Conservation (phyloP, 192 early-diverging fungal genomes). For the Pilaira anomala region DNA sequence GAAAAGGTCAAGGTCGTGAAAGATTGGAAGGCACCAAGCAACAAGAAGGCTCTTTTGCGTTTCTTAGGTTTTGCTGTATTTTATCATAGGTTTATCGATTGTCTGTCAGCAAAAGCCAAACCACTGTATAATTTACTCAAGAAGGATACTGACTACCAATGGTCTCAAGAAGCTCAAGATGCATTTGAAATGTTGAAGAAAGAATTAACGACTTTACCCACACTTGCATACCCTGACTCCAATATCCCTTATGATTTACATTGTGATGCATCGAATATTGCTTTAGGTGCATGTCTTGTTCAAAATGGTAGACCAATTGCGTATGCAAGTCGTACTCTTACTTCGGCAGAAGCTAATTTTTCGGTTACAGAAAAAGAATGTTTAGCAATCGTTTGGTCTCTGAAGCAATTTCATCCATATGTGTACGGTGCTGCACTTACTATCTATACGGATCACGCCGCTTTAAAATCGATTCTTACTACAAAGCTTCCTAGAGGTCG, state of each 20-base stretch:
- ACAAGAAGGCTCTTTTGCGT: background rate
- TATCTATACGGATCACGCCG: too few relatives aligned
- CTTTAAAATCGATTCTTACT: too few relatives aligned
- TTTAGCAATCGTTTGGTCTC: too few relatives aligned
- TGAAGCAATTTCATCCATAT: too few relatives aligned
- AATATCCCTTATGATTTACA: background rate
- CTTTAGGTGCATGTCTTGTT: background rate
- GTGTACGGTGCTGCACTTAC: too few relatives aligned
- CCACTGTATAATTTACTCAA: background rate
- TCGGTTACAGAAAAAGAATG: too few relatives aligned
- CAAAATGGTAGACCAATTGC: background rate
- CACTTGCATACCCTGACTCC: background rate
- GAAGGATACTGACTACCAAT: background rate
- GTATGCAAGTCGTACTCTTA: background rate
- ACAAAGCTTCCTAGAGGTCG: background rate
- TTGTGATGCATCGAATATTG: background rate
- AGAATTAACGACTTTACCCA: background rate
- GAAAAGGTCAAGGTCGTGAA: too few relatives aligned
- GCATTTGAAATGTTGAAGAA: background rate
- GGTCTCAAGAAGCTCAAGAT: background rate
- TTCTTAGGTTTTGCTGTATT: background rate
- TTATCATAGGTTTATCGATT: background rate
- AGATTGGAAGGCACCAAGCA: background rate
- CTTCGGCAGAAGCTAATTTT: too few relatives aligned
- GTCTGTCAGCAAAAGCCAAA: background rate